A percentile compares a stretch with the other conserved stretches of the same genome.
Evolutionary conservation across 768 basidiomycete genomes (phyloP).

Genomic region (Pholiota microspora): DNA sequence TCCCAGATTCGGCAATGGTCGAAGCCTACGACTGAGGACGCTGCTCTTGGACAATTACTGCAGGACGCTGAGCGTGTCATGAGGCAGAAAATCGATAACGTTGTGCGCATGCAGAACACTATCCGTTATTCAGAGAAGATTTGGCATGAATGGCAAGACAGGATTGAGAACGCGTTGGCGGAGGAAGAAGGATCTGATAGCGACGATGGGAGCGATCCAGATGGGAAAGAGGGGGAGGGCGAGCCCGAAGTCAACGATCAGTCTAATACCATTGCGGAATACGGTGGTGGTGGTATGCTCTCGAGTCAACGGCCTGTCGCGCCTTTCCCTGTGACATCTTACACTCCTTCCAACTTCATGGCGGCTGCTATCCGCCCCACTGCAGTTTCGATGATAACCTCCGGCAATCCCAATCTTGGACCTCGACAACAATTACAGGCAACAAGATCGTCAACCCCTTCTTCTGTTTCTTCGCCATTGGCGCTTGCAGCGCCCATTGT

Average conservation of each 20-base stretch:
- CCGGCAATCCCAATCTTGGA: constrained; percentile 28
- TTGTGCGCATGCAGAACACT: constrained; percentile 95
- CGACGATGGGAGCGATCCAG: constrained; percentile 41
- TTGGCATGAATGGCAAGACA: constrained; percentile 95
- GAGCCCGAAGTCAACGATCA: constrained; percentile 41
- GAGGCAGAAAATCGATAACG: constrained; percentile 91
- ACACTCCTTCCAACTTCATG: constrained; percentile 40
- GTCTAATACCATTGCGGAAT: constrained; percentile 66
- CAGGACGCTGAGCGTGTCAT: constrained; percentile 88
- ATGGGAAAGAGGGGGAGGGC: constrained; percentile 36
- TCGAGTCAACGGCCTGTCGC: constrained; percentile 38
- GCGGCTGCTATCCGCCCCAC: constrained; percentile 30
- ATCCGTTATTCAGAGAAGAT: constrained; percentile 97
- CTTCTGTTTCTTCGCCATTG: constrained; percentile 84
- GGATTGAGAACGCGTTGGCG: constrained; percentile 67
- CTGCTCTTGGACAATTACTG: constrained; percentile 77
- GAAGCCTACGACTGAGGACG: constrained; percentile 82
- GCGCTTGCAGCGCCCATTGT: constrained; percentile 84
- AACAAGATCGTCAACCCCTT: constrained; percentile 85
- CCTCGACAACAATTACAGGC: constrained; percentile 49
- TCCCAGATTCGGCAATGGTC: constrained; percentile 83
- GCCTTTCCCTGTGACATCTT: constrained; percentile 69
- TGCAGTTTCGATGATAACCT: constrained; percentile 23
- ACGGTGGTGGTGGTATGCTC: constrained; percentile 46
- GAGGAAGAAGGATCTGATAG: constrained; percentile 55